Evolutionary conservation across 805 yeast genomes (phyloP).

Genomic region (Candida ponderosae): DNA sequence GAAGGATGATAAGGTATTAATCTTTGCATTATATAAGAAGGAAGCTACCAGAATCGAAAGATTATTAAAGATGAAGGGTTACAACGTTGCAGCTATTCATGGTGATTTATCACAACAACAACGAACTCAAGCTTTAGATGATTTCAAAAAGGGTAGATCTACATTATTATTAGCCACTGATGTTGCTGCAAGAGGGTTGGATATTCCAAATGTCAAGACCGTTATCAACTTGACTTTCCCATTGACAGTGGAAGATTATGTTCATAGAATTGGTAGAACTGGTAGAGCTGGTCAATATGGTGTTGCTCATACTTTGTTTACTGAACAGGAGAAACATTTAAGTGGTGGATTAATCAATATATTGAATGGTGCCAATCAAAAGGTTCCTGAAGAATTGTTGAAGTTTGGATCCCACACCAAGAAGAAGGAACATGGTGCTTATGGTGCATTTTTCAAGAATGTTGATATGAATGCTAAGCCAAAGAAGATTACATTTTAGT

Average conservation of each 20-base stretch:
- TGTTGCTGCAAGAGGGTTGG: slow-evolving; percentile 97
- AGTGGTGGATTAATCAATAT: slow-evolving; percentile 93
- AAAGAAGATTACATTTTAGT: slow-evolving; percentile 87
- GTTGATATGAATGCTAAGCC: slow-evolving; percentile 80
- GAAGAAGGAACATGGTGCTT: slow-evolving; percentile 95
- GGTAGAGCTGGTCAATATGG: slow-evolving; percentile 98
- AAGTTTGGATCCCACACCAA: slow-evolving; percentile 98
- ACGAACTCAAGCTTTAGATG: slow-evolving; percentile 79
- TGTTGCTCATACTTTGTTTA: slow-evolving; percentile 89
- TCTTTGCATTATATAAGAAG: slow-evolving; percentile 92
- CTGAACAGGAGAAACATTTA: slow-evolving; percentile 93
- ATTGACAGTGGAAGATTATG: slow-evolving; percentile 91
- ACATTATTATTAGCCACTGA: slow-evolving; percentile 89
- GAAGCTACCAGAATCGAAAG: slow-evolving; percentile 91
- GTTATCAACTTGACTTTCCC: slow-evolving; percentile 96
- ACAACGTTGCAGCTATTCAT: slow-evolving; percentile 84
- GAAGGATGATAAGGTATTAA: slow-evolving; percentile 72
- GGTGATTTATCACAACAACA: slow-evolving; percentile 93
- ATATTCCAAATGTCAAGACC: slow-evolving; percentile 93
- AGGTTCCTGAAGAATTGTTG: slow-evolving; percentile 89
- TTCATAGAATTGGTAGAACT: slow-evolving; percentile 95
- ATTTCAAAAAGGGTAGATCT: slow-evolving; percentile 74
- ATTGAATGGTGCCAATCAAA: slow-evolving; percentile 87
- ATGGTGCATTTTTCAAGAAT: slow-evolving; percentile 94
- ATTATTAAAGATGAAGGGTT: slow-evolving; percentile 64